A percentile compares a stretch with the other conserved stretches of the same genome.
Conservation (phyloP, 345 rosid genomes). For the Salix arbutifolia region DNA sequence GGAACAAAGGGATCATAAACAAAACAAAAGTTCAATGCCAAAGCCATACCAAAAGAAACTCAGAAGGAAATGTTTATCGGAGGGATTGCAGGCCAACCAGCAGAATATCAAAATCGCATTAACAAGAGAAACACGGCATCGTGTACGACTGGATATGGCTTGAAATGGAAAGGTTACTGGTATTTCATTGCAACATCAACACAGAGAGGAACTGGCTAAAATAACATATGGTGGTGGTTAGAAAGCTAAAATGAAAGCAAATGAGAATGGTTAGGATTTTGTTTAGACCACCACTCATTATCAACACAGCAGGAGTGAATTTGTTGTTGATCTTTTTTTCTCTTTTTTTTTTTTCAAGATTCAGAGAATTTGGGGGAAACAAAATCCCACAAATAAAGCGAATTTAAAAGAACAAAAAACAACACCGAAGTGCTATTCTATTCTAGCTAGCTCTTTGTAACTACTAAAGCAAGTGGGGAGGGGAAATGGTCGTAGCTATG, state of each 20-base stretch:
- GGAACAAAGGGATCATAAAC: neutral
- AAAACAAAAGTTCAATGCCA: neutral
- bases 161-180: neutral
- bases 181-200: neutral
- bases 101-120: neutral
- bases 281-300: slow-evolving; percentile 1
- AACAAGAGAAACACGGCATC: neutral
- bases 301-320: neutral
- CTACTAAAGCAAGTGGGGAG: neutral
- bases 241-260: slow-evolving; percentile 1
- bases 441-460: neutral
- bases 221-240: neutral
- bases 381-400: neutral
- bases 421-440: neutral
- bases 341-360: slow-evolving; percentile 8
- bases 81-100: neutral
- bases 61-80: neutral
- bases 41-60: neutral
- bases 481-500: slow-evolving; percentile 14
- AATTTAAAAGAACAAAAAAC: slow-evolving; percentile 3
- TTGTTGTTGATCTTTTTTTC: neutral
- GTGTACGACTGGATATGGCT: neutral
- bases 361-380: slow-evolving; percentile 15
- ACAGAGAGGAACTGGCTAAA: neutral
- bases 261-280: slow-evolving; percentile 1